Conservation (phyloP, 345 rosid genomes). For the Anastatica hierochuntica region DNA sequence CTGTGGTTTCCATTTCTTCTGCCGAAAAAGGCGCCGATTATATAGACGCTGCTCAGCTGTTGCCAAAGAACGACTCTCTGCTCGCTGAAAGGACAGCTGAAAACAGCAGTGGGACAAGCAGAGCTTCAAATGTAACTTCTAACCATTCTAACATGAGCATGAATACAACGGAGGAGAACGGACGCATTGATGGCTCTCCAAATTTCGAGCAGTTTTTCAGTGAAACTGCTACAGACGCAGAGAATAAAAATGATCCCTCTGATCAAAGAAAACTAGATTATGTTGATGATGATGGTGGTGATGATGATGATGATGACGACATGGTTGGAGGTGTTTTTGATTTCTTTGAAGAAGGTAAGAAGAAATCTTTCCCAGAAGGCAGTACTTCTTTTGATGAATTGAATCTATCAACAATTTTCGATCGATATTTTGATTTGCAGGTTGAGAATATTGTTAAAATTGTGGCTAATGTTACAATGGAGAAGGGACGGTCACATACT, state of each 20-base stretch:
- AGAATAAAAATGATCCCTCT: conserved; percentile 40
- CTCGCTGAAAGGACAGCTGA: conserved; percentile 42
- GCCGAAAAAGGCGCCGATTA: conserved; percentile 35
- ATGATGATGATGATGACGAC: conserved; percentile 52
- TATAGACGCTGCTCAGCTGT: conserved; percentile 23
- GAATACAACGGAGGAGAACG: conserved; percentile 45
- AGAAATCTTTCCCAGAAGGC: background rate
- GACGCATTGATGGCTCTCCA: conserved; percentile 30
- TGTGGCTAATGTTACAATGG: conserved; percentile 10
- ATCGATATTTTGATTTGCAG: conserved; percentile 6
- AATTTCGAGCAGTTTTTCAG: conserved; percentile 60
- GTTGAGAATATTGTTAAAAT: conserved; percentile 12
- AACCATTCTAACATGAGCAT: conserved; percentile 54
- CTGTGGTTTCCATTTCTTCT: conserved; percentile 30
- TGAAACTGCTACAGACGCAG: conserved; percentile 34
- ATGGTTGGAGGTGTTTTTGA: conserved; percentile 88
- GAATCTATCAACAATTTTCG: background rate
- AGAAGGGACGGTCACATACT: conserved; percentile 29
- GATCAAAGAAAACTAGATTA: conserved; percentile 59
- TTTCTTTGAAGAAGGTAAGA: conserved; percentile 88
- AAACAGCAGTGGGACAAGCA: conserved; percentile 45
- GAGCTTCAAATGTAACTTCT: conserved; percentile 50
- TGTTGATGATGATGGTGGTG: conserved; percentile 54
- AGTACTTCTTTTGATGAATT: background rate
- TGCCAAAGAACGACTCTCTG: conserved; percentile 36